Base-by-base conservation (phyloP, 352 stramenopile genomes). In the Phytophthora pseudosyringae region DNA sequence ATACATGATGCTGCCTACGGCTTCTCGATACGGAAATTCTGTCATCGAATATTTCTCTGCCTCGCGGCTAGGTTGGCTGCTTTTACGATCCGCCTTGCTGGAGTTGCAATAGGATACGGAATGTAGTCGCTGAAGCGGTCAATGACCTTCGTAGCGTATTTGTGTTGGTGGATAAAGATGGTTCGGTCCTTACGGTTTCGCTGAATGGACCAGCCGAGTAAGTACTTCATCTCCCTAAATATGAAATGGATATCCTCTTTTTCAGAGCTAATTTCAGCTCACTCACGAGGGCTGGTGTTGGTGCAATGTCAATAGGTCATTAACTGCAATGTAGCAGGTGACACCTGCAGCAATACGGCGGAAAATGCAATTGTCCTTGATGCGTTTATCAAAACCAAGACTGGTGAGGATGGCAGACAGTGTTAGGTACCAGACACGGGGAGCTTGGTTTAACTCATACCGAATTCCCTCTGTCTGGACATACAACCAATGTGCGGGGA, bases 201-300 rank as follows among this genome's bases (percentile, higher is more conserved):
- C 54, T 59, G 29, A 48, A 66, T 66, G 16, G 29, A 66, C 47
- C 38, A 48, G 21, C 47, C 39, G 38, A 65, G 57, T 65, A 52
- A 47, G 50, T 68, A 62, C 13, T 35, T 63, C 43, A 51, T n/a
- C n/a, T n/a, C n/a, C n/a, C n/a, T n/a, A n/a, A n/a, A n/a, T n/a
- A n/a, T n/a, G n/a, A n/a, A n/a, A n/a, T n/a, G 41, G 53, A 61
- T 28, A 61, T 44, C 7, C 53, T 13, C 31, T 52, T 2, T 26
- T 62, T 38, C 41, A 62, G 16, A 36, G 41, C 41, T 25, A 36
- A 35, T 56, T 44, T 63, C 26, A 53, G 32, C n/a, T 58, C 21
- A 48, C 10, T 29, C 3, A 60, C 16, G 39, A 60, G 15, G 4
- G 39, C 8, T 38, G n/a, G 52, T 28, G 39, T 60, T 5, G 52